Base-by-base conservation (phyloP, 148 eudicot species). In the Cornus controversa region DNA sequence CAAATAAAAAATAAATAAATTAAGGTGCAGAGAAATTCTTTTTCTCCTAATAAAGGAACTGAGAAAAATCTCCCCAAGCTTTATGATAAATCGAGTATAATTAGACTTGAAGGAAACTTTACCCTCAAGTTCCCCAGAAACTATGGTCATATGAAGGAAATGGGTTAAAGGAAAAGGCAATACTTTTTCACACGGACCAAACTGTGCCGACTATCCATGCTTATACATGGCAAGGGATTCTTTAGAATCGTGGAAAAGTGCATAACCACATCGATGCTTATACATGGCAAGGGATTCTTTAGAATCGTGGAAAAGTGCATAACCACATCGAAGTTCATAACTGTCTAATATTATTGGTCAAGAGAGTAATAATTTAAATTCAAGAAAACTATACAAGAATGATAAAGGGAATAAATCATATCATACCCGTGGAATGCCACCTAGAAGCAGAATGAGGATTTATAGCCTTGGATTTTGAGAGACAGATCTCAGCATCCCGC, bases 401-500 rank as follows among this genome's bases (percentile, higher is more conserved):
- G 10, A 31, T 25, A 37, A 72, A 42, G 14, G 75, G 58, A 62
- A 10, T 22, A 60, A 36, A 77, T 15, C 23, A 58, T 58, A 58
- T 70, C 50, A 34, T 91, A 94, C 98, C 98, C 80, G 80, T 80
- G 53, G 86, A 85, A 79, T 94, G 90, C 85, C 88, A 90, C 74
- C 89, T 81, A 58, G 97, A 86, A 70, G 98, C 94, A 28, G 97
- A 92, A 86, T 87, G 85, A 75, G 90, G 89, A 81, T 76, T 82
- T 54, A 94, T 82, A 60, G 89, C 90, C 79, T 87, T 84, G 20
- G 98, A 92, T 85, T 92, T 94, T 53, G 85, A 78, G 75, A 94
- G 90, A 72, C 97, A 94, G 50, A 83, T 81, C 83, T 94, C 97
- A 28, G 97, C 95, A 86, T 93, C 98, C 28, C 79, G 80, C 97